Evolutionary conservation across 805 yeast species (phyloP), one percentile per base, ranked within the genome.

Genomic region (Lipomyces sp.): DNA sequence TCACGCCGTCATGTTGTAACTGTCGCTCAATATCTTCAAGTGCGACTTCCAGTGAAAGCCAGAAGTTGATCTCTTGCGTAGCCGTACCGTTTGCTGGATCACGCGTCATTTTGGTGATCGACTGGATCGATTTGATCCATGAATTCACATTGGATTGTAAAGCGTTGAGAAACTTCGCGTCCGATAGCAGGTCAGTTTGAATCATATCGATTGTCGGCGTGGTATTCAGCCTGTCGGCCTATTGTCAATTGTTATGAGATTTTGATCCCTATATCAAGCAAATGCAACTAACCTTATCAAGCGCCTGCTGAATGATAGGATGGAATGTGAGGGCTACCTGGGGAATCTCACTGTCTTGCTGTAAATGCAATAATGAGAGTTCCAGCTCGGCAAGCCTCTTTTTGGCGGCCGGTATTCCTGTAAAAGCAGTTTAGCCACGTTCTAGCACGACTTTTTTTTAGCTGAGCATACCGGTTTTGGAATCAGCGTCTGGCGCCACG

Each of bases 11-110:
- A 0, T 85, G 79, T 2, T 81, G 76, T 1, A 90, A 76, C 73
- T 92, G 97, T 0, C 80, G 79, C 62, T 85, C 84, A 0, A 90
- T 81, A 1, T 86, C 78, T 2, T 71, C 64, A 54, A 93, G 78
- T 0, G 90, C 87, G 1, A 77, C 73, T 72, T 90, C 94, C 80
- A 90, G 81, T 0, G 91, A 84, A 7, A 80, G 78, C 98, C 98
- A 93, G 71, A 90, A 92, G 57, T 82, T 85, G 2, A 89, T 80
- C 73, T 93, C 98, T 1, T 77, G 71, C 0, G 86, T 78, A 0
- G 86, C 82, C 0, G 85, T 77, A 1, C 90, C 92, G 34, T 83
- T 86, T 0, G 77, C 66, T 0, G 89, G 85, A 34, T 84, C 84
- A 55, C 86, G 84, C 11, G 83, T 76, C 32, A 87, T 72, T 32